These are phyloP conservation scores for Colletotrichum sp. DNA, from an alignment of 2,329 filamentous ascomycete genomes.

Conservation along the genomic window DNA sequence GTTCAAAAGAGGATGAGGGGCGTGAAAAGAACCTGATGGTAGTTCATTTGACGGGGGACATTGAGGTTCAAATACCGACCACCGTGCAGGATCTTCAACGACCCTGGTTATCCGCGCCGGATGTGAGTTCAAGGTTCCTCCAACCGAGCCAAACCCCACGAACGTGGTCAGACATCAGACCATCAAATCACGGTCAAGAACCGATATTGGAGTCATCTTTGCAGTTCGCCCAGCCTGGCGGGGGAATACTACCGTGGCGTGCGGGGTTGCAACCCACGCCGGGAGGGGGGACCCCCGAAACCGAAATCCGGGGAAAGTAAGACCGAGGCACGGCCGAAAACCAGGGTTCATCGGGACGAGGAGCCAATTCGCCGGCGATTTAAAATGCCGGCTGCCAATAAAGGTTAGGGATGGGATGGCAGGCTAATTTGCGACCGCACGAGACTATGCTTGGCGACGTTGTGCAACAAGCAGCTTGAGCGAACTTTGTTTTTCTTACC, in stretches of 20 bases:
- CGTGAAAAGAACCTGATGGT: background rate
- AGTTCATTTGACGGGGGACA: background rate
- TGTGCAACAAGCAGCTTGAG: background rate
- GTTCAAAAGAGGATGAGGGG: background rate
- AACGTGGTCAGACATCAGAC: background rate
- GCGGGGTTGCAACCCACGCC: conserved; percentile 1
- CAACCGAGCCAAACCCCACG: background rate
- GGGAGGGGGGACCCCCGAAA: background rate
- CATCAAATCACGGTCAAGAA: background rate
- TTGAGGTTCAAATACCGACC: background rate
- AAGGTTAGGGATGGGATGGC: background rate
- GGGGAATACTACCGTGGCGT: background rate
- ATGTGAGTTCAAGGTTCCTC: background rate
- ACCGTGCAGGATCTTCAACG: background rate
- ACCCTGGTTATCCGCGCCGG: background rate
- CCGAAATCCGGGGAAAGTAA: conserved; percentile 11
- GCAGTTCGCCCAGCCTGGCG: background rate
- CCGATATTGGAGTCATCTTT: background rate
- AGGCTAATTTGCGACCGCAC: background rate
- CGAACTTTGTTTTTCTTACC: background rate
- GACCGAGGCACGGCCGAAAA: conserved; percentile 5
- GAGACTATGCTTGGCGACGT: background rate
- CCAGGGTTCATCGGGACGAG: background rate
- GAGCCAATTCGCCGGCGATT: background rate
- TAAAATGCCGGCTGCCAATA: background rate